phyloP scores from a whole-genome alignment of 208 protist genomes.

The Crithidia mellificae region DNA sequence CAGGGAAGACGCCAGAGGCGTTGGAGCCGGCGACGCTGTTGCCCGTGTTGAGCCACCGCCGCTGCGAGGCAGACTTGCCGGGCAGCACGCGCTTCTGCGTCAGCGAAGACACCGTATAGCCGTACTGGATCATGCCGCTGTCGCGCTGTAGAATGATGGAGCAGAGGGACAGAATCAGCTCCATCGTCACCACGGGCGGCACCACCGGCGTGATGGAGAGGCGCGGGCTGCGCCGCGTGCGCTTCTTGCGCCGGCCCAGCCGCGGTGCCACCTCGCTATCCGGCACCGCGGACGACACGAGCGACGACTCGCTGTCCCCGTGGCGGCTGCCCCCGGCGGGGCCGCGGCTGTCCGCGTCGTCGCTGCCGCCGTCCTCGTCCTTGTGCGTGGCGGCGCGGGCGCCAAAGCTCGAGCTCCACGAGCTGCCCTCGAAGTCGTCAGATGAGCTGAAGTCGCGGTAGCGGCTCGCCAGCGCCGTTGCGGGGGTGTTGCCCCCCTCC shows the following conservation, averaged over 20 bases:
- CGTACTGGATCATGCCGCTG: slow-evolving; percentile 56
- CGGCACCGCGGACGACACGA: slow-evolving; percentile 6
- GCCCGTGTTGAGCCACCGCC: slow-evolving; percentile 27
- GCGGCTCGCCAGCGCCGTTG: not conserved
- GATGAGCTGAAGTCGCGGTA: slow-evolving; percentile 15
- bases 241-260: slow-evolving; percentile 10
- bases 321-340: not conserved
- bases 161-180: slow-evolving; percentile 63
- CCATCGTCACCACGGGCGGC: slow-evolving; percentile 44
- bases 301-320: slow-evolving; percentile 7
- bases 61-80: slow-evolving; percentile 28
- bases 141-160: slow-evolving; percentile 54
- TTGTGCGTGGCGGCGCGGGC: slow-evolving; percentile 12
- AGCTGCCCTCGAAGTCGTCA: not conserved
- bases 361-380: slow-evolving; percentile 11
- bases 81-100: slow-evolving; percentile 42
- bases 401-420: slow-evolving; percentile 2
- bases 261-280: slow-evolving; percentile 1
- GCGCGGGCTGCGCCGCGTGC: slow-evolving; percentile 6
- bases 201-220: slow-evolving; percentile 27
- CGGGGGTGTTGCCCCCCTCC: slow-evolving; percentile 10
- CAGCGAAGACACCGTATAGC: slow-evolving; percentile 57
- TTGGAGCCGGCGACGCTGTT: slow-evolving; percentile 7
- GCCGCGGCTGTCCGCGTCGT: slow-evolving; percentile 7
- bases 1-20: slow-evolving; percentile 7